Conservation (phyloP, 2,329 filamentous ascomycete species). For the Botrytis tulipae region DNA sequence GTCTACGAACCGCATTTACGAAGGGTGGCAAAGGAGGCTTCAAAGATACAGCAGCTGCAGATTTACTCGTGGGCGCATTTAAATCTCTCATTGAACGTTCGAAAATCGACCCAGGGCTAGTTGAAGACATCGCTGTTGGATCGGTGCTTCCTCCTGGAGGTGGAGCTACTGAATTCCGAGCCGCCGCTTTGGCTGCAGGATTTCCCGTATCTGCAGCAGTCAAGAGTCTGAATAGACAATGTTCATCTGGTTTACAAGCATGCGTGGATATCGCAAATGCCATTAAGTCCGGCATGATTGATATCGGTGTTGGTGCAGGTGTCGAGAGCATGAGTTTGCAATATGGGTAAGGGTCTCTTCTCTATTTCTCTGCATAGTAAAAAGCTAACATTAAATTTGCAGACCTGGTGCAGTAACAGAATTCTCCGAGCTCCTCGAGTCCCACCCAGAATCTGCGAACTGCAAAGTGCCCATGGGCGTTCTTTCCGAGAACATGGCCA, state of each 20-base stretch:
- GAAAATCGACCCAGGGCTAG: slow-evolving; percentile 79
- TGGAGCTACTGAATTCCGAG: slow-evolving; percentile 95
- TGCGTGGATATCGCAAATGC: slow-evolving; percentile 93
- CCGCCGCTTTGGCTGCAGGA: slow-evolving; percentile 83
- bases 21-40: slow-evolving; percentile 91
- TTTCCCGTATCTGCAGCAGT: slow-evolving; percentile 85
- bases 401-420: slow-evolving; percentile 83
- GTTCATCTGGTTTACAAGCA: slow-evolving; percentile 88
- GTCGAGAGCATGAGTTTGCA: slow-evolving; percentile 95
- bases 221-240: slow-evolving; percentile 88
- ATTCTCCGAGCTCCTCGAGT: slow-evolving; percentile 86
- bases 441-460: slow-evolving; percentile 78
- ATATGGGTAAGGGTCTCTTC: slow-evolving; percentile 65
- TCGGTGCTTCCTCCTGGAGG: slow-evolving; percentile 89
- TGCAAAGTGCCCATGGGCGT: slow-evolving; percentile 98
- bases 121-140: slow-evolving; percentile 92
- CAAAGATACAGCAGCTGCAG: slow-evolving; percentile 88
- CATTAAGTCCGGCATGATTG: slow-evolving; percentile 89
- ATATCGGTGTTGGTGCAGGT: slow-evolving; percentile 88
- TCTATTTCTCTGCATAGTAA: no score
- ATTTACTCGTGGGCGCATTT: slow-evolving; percentile 82
- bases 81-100: slow-evolving; percentile 80
- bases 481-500: slow-evolving; percentile 91
- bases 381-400: slow-evolving; percentile 18
- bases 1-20: slow-evolving; percentile 87